A percentile compares a stretch with the other conserved stretches of the same genome.
These are phyloP conservation scores for Starmerella floricola DNA, from an alignment of 805 yeast species.

Conservation along the genomic window DNA sequence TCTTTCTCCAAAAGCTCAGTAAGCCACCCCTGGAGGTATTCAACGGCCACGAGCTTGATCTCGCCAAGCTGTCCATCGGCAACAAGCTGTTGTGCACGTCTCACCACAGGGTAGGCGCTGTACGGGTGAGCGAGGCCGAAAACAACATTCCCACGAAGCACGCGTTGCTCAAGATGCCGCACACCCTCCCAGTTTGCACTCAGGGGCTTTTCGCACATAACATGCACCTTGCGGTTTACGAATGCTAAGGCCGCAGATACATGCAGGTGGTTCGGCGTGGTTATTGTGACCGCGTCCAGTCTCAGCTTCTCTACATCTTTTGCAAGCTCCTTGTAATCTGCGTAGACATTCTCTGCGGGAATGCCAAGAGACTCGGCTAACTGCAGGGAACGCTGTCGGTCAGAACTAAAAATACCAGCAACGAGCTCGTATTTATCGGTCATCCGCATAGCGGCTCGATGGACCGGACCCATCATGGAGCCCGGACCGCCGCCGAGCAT, in stretches of 20 bases:
- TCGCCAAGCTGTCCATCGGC: constrained; percentile 4
- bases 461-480: constrained; percentile 10
- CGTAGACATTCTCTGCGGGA: not conserved
- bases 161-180: not conserved
- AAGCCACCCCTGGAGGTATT: constrained; percentile 9
- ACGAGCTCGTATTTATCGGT: constrained; percentile 2
- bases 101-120: constrained; percentile 1
- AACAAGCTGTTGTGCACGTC: not conserved
- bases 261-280: constrained; percentile 4
- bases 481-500: constrained; percentile 7
- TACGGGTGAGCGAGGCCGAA: constrained; percentile 4
- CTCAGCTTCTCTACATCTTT: not conserved
- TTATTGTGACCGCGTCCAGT: constrained; percentile 5
- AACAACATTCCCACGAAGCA: not conserved
- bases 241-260: constrained; percentile 1
- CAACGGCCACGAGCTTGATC: constrained; percentile 2
- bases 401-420: constrained; percentile 6
- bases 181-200: not conserved
- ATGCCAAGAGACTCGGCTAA: not conserved
- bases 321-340: not conserved
- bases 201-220: constrained; percentile 10
- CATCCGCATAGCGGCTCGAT: constrained; percentile 5
- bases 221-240: constrained; percentile 4
- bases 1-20: constrained; percentile 4
- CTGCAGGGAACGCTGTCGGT: not conserved